phyloP scores from a whole-genome alignment of 352 stramenopile genomes.

The Globisporangium irregulare region DNA sequence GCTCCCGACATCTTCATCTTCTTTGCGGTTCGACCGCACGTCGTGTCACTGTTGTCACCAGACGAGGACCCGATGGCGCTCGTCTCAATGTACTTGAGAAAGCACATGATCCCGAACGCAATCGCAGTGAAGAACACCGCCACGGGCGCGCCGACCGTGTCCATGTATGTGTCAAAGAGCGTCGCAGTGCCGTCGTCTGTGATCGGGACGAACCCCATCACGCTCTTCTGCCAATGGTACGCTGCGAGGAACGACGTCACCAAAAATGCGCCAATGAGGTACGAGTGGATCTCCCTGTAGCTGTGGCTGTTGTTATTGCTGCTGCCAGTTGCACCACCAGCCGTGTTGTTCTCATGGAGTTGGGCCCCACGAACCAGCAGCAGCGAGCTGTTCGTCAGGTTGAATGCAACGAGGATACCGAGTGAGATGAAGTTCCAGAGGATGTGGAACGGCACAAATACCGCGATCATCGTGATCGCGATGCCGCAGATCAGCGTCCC shows the following conservation, averaged over 20 bases:
- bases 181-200: conserved; percentile 18
- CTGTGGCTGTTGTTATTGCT: conserved; percentile 4
- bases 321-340: not conserved
- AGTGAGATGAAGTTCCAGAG: conserved; percentile 91
- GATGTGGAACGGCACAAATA: conserved; percentile 82
- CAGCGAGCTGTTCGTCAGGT: conserved; percentile 86
- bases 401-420: conserved; percentile 88
- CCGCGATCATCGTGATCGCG: conserved; percentile 45
- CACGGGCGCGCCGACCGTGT: conserved; percentile 35
- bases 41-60: not conserved
- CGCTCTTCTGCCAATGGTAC: conserved; percentile 74
- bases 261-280: conserved; percentile 47
- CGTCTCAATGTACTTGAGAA: conserved; percentile 45
- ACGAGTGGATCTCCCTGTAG: conserved; percentile 25
- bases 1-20: not conserved
- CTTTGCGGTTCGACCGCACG: not conserved
- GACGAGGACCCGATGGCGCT: not conserved
- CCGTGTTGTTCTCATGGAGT: conserved; percentile 19
- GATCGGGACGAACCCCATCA: conserved; percentile 37
- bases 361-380: conserved; percentile 53
- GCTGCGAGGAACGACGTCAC: conserved; percentile 63
- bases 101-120: conserved; percentile 49
- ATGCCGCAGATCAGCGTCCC: conserved; percentile 62
- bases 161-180: conserved; percentile 57
- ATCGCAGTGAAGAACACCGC: conserved; percentile 52